phyloP scores from a whole-genome alignment of 2,329 filamentous ascomycete genomes.

The Sarocladium oryzae region DNA sequence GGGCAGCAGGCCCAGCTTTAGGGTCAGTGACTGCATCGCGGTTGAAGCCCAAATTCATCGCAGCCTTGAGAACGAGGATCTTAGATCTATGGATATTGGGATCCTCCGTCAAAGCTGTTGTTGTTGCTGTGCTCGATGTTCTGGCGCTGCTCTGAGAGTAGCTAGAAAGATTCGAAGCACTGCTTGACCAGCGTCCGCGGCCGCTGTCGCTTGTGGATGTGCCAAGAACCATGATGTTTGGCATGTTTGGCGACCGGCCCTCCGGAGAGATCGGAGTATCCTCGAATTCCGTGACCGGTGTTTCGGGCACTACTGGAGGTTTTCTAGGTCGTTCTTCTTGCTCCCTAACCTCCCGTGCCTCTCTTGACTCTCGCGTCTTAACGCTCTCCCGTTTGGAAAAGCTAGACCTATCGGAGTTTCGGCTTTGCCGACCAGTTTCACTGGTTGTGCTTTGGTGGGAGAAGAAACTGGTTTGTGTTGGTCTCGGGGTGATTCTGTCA shows the following conservation, averaged over 20 bases:
- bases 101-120: conserved; percentile 63
- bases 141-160: conserved; percentile 66
- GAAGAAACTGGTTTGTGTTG: conserved; percentile 70
- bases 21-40: conserved; percentile 45
- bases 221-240: conserved; percentile 83
- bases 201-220: conserved; percentile 49
- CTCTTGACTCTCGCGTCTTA: conserved; percentile 27
- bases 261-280: conserved; percentile 81
- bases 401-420: conserved; percentile 44
- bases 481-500: conserved; percentile 77
- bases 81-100: conserved; percentile 72
- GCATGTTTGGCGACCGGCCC: conserved; percentile 65
- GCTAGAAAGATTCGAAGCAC: conserved; percentile 68
- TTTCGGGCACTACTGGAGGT: conserved; percentile 62
- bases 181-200: conserved; percentile 74
- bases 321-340: conserved; percentile 43
- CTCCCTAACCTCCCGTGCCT: conserved; percentile 1
- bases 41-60: conserved; percentile 75
- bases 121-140: conserved; percentile 67
- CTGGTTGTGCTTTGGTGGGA: conserved; percentile 24
- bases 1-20: conserved; percentile 40
- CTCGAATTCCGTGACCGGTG: conserved; percentile 91
- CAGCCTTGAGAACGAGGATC: conserved; percentile 74
- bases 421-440: conserved; percentile 38
- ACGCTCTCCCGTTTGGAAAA: conserved; percentile 43